Evolutionary conservation across 306 rosid species (phyloP).

Genomic region (Calophaca sinica): DNA sequence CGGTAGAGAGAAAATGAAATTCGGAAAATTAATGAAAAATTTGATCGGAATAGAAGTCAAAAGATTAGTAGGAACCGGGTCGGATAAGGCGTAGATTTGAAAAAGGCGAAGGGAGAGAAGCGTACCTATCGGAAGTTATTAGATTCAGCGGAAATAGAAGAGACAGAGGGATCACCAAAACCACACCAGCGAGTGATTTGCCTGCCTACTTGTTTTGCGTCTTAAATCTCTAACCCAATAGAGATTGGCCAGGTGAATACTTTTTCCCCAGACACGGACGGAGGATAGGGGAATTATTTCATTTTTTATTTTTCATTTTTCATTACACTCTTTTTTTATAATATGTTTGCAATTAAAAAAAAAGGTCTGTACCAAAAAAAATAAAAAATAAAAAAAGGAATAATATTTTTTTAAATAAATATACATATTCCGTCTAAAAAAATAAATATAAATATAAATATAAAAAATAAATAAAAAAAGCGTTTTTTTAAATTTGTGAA

Average conservation of each 20-base stretch:
- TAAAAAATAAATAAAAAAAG: too few species aligned
- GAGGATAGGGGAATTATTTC: background rate
- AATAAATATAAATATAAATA: too few species aligned
- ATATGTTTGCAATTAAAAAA: too few species aligned
- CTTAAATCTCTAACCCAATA: background rate
- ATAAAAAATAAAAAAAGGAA: too few species aligned
- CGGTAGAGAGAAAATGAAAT: background rate
- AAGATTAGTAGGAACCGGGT: background rate
- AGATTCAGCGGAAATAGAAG: slow-evolving; percentile 32
- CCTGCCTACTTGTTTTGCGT: background rate
- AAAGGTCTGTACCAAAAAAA: too few species aligned
- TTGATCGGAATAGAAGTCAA: slow-evolving; percentile 4
- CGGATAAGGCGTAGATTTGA: slow-evolving; percentile 35
- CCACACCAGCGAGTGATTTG: background rate
- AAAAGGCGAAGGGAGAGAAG: background rate
- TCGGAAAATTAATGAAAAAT: background rate
- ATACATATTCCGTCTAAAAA: too few species aligned
- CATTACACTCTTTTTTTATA: background rate
- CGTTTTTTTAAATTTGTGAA: too few species aligned
- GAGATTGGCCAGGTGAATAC: background rate
- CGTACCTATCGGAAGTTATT: slow-evolving; percentile 27
- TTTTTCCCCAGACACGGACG: too few species aligned
- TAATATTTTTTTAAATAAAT: too few species aligned
- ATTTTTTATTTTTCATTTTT: background rate
- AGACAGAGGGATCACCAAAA: slow-evolving; percentile 4